These are phyloP conservation scores for Tulasnella sp. DNA, from an alignment of 768 basidiomycete species.

Conservation along the genomic window DNA sequence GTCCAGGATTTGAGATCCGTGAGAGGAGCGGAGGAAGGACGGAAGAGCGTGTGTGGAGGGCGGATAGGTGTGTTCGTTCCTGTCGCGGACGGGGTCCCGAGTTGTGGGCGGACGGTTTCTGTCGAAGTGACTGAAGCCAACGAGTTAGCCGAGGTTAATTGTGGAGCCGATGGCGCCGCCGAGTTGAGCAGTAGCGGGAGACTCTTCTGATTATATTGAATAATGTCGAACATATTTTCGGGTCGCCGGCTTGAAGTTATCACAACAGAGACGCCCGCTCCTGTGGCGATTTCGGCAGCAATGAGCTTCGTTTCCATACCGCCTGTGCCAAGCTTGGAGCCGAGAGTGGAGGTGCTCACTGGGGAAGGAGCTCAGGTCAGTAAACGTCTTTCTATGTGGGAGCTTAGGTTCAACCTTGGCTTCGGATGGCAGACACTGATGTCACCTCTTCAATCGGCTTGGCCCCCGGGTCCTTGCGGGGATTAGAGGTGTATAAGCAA, in stretches of 20 bases:
- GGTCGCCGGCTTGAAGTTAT: constrained; percentile 80
- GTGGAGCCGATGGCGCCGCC: neutral
- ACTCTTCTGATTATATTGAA: constrained; percentile 54
- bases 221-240: constrained; percentile 65
- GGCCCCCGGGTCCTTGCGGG: constrained; percentile 79
- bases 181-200: constrained; percentile 26
- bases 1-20: constrained; percentile 94
- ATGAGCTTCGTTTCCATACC: constrained; percentile 99
- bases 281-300: constrained; percentile 94
- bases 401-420: constrained; percentile 48
- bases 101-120: neutral
- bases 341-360: constrained; percentile 91
- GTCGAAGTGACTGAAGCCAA: neutral
- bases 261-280: constrained; percentile 86
- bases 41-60: constrained; percentile 86
- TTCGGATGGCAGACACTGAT: constrained; percentile 72
- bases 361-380: neutral
- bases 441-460: constrained; percentile 72
- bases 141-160: neutral
- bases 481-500: constrained; percentile 90
- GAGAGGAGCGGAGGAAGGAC: constrained; percentile 59
- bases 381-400: neutral
- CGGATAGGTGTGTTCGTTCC: constrained; percentile 30
- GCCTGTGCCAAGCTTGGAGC: constrained; percentile 89
- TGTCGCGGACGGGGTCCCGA: neutral